A percentile compares a stretch with the other conserved stretches of the same genome.
Conservation (phyloP, 164 flowering plant species). For the Kalanchoe fedtschenkoi region DNA sequence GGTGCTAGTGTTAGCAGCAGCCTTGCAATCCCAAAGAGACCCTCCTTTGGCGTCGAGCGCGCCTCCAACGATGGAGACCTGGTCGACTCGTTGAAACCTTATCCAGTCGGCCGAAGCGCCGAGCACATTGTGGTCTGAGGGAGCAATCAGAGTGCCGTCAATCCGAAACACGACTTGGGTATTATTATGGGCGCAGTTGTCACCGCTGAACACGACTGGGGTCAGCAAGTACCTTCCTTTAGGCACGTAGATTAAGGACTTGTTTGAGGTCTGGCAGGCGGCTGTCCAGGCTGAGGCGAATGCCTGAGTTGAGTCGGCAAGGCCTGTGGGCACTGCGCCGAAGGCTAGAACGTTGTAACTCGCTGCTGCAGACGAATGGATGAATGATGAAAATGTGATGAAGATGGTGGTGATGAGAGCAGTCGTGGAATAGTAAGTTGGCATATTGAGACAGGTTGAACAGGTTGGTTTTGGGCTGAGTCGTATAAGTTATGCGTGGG, state of each 20-base stretch:
- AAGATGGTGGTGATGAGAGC: neutral
- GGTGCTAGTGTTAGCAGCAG: neutral
- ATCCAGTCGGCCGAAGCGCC: constrained; percentile 11
- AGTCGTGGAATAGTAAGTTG: neutral
- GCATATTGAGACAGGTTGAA: neutral
- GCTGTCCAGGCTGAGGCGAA: neutral
- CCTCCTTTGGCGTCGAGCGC: constrained; percentile 14
- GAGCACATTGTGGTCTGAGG: constrained; percentile 11
- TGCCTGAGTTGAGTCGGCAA: neutral
- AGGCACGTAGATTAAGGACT: constrained; percentile 10
- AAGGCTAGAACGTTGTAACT: constrained; percentile 3
- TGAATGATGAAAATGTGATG: neutral
- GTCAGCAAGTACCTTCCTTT: constrained; percentile 15
- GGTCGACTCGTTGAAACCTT: constrained; percentile 10
- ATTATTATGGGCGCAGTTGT: constrained; percentile 6
- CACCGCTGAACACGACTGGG: constrained; percentile 4
- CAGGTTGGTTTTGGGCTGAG: neutral
- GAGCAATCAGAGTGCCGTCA: constrained; percentile 17
- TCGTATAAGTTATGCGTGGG: neutral
- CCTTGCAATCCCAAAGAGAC: constrained; percentile 21
- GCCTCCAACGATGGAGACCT: constrained; percentile 15
- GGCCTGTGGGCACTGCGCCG: neutral
- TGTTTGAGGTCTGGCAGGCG: neutral
- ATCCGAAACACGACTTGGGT: constrained; percentile 9
- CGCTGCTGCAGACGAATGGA: neutral